Evolutionary conservation across 768 basidiomycete species (phyloP).

Genomic region (Tulasnella sp.): DNA sequence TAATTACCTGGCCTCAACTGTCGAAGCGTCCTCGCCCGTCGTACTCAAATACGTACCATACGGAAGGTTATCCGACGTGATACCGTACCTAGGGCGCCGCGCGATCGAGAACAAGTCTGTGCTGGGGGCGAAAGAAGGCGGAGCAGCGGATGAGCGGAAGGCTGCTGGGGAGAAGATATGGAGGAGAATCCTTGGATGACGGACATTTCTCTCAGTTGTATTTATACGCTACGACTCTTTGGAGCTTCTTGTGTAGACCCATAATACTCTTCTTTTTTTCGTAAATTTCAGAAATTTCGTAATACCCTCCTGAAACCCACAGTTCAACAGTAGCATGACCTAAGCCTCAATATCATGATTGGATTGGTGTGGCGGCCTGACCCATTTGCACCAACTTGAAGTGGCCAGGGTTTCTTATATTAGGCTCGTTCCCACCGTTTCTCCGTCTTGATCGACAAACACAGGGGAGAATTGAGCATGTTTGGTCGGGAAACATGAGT

Average conservation of each 20-base stretch:
- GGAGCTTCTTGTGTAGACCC: neutral
- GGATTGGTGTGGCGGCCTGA: too few relatives aligned
- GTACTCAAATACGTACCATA: slow-evolving; percentile 56
- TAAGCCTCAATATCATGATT: too few relatives aligned
- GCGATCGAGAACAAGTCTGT: slow-evolving; percentile 92
- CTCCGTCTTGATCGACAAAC: too few relatives aligned
- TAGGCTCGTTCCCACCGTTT: too few relatives aligned
- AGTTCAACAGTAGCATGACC: too few relatives aligned
- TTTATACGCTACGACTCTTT: neutral
- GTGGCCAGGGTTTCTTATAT: too few relatives aligned
- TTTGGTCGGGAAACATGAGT: too few relatives aligned
- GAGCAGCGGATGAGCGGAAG: slow-evolving; percentile 53
- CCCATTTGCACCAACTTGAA: too few relatives aligned
- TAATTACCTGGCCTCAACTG: slow-evolving; percentile 53
- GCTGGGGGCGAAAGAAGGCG: slow-evolving; percentile 48
- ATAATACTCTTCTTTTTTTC: neutral
- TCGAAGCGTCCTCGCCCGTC: slow-evolving; percentile 50
- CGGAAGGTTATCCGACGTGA: slow-evolving; percentile 26
- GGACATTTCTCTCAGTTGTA: neutral
- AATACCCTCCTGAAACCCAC: too few relatives aligned
- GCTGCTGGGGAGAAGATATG: slow-evolving; percentile 49
- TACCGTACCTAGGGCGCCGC: slow-evolving; percentile 82
- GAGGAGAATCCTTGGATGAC: slow-evolving; percentile 33
- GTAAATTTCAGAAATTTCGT: too few relatives aligned
- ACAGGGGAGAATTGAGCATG: too few relatives aligned